phyloP scores from a whole-genome alignment of 2,329 filamentous ascomycete species.

The Dothistroma pini region DNA sequence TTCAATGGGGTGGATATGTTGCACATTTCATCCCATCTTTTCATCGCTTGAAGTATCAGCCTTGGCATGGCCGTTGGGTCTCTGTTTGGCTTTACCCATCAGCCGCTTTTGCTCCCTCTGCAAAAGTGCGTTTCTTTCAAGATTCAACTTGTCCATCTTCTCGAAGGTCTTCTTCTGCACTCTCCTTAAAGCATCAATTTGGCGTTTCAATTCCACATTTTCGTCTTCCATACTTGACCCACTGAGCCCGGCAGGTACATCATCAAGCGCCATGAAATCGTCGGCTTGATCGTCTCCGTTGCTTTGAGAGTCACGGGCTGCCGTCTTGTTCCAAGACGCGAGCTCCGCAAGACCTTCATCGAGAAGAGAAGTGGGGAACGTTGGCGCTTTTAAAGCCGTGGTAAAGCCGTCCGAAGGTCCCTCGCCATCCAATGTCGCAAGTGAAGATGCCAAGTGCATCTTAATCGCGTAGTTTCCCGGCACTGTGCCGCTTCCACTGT shows the following conservation, averaged over 20 bases:
- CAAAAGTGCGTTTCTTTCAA: constrained; percentile 39
- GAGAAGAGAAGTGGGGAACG: constrained; percentile 38
- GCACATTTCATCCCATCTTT: constrained; percentile 12
- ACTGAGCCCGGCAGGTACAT: constrained; percentile 1
- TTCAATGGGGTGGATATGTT: not conserved
- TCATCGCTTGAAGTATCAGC: constrained; percentile 10
- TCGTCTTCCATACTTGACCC: constrained; percentile 25
- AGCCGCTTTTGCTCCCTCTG: constrained; percentile 29
- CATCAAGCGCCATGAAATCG: constrained; percentile 40
- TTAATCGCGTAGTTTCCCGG: constrained; percentile 62
- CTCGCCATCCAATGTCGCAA: constrained; percentile 21
- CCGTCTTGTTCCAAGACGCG: constrained; percentile 35
- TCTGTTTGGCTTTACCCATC: not conserved
- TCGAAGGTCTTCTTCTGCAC: constrained; percentile 46
- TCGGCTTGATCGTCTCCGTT: constrained; percentile 20
- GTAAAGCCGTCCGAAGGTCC: constrained; percentile 34
- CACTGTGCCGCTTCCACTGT: constrained; percentile 35
- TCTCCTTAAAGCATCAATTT: constrained; percentile 44
- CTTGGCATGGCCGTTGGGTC: constrained; percentile 12
- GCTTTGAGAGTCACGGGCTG: constrained; percentile 8
- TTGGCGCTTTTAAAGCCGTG: constrained; percentile 41
- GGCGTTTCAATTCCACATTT: constrained; percentile 33
- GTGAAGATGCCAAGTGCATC: constrained; percentile 54
- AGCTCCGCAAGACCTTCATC: constrained; percentile 36
- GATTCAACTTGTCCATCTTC: constrained; percentile 43